Conservation (phyloP, 257 asterid species). For the Echium plantagineum region DNA sequence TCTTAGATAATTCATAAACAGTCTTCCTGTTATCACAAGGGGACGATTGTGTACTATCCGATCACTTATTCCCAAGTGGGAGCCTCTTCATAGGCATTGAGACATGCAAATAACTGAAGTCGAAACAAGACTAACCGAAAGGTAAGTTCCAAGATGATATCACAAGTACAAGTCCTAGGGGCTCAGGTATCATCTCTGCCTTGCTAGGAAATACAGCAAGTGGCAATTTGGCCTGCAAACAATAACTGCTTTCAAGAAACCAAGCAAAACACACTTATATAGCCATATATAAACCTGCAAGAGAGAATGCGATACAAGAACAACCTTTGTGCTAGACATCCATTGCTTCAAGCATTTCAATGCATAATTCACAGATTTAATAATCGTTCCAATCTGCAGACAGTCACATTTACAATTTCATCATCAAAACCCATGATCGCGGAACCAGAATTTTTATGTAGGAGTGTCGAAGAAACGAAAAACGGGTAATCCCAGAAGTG, state of each 20-base stretch:
- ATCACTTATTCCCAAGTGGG: no score
- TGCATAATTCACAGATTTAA: conserved; percentile 47
- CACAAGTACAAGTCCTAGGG: conserved; percentile 72
- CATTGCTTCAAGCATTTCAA: conserved; percentile 42
- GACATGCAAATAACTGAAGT: not conserved
- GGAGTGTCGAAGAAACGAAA: not conserved
- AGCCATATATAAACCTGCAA: conserved; percentile 1
- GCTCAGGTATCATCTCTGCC: conserved; percentile 68
- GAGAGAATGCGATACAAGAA: not conserved
- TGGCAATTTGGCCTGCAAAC: conserved; percentile 54
- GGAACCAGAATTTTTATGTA: no score
- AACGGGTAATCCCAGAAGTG: not conserved
- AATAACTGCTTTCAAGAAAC: no score
- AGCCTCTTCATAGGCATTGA: no score
- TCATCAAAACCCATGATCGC: not conserved
- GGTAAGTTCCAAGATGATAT: conserved; percentile 85
- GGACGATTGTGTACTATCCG: no score
- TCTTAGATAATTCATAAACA: no score
- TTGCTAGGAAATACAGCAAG: conserved; percentile 61
- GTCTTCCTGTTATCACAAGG: no score
- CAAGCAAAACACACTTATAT: no score
- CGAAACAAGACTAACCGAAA: conserved; percentile 32
- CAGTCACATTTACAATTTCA: no score
- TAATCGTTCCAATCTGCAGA: conserved; percentile 52
- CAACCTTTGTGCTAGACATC: conserved; percentile 56